Percentiles rank a stretch among this genome's conserved stretches.
Conservation (phyloP, 176 grass and related monocot genomes). For the Saccharum officinarum region DNA sequence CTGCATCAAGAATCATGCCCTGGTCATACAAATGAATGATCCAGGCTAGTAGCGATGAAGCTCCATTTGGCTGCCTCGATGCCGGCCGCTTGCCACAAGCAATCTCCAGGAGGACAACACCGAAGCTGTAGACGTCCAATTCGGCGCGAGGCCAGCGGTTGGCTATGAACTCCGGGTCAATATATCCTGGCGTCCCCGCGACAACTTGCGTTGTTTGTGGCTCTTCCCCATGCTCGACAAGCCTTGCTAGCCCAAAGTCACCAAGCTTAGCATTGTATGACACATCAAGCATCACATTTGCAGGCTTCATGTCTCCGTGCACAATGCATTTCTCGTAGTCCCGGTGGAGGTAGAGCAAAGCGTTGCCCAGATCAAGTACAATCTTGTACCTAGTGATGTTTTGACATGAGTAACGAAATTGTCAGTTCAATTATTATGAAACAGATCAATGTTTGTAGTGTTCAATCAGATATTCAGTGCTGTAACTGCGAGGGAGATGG, state of each 20-base stretch:
- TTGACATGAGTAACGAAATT: neutral
- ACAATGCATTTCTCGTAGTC: neutral
- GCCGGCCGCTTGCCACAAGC: neutral
- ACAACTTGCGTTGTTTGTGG: neutral
- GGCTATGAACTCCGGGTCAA: conserved; percentile 5
- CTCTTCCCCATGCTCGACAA: neutral
- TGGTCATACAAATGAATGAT: neutral
- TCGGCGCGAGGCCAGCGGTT: neutral
- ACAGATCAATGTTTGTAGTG: neutral
- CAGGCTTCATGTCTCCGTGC: conserved; percentile 29
- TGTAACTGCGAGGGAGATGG: too few species aligned
- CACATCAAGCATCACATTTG: conserved; percentile 14
- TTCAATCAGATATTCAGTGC: too few species aligned
- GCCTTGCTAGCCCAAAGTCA: conserved; percentile 23
- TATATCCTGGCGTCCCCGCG: neutral
- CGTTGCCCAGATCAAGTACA: neutral
- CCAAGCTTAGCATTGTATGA: conserved; percentile 21
- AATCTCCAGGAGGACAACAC: conserved; percentile 14
- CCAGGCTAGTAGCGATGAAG: neutral
- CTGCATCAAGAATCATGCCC: neutral
- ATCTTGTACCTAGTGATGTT: neutral
- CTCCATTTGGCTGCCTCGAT: neutral
- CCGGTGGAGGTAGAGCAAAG: conserved; percentile 5
- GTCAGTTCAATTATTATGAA: neutral
- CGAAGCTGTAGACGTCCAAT: conserved; percentile 12